Evolutionary conservation across 805 yeast genomes (phyloP).

Genomic region (Pichia cephalocereana): DNA sequence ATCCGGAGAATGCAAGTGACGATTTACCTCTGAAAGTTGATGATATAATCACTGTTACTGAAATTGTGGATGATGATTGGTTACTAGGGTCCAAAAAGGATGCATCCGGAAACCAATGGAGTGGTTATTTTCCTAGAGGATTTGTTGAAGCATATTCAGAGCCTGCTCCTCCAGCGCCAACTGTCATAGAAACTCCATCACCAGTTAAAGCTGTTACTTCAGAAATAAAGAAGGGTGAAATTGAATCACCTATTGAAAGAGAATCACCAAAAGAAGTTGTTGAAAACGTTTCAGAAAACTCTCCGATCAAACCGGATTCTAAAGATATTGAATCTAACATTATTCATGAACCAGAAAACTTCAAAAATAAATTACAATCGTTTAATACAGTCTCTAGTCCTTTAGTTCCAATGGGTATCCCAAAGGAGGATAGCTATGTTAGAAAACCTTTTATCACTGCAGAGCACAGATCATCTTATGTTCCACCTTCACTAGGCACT

Average conservation of each 20-base stretch:
- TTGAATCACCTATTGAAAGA: neutral
- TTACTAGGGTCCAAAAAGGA: conserved; percentile 56
- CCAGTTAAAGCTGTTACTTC: neutral
- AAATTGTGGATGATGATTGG: conserved; percentile 90
- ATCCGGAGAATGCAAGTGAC: conserved; percentile 59
- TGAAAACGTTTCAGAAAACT: neutral
- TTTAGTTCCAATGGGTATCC: conserved; percentile 24
- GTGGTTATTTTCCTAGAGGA: conserved; percentile 83
- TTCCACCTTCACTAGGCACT: conserved; percentile 31
- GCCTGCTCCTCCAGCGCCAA: neutral
- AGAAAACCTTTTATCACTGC: conserved; percentile 48
- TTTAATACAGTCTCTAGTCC: conserved; percentile 39
- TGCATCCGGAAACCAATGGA: conserved; percentile 32
- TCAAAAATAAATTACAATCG: conserved; percentile 40
- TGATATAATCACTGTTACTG: conserved; percentile 64
- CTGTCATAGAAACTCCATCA: neutral
- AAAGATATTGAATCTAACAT: conserved; percentile 3
- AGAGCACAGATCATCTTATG: conserved; percentile 50
- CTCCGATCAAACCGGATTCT: neutral
- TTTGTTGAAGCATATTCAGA: conserved; percentile 46
- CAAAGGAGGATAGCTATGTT: conserved; percentile 32
- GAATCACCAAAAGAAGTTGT: neutral
- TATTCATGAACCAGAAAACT: conserved; percentile 17
- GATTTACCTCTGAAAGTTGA: conserved; percentile 67
- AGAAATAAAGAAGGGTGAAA: neutral